A percentile compares a stretch with the other conserved stretches of the same genome.
These are phyloP conservation scores for Ustilago sp. DNA, from an alignment of 1,284 basidiomycete genomes.

Conservation along the genomic window DNA sequence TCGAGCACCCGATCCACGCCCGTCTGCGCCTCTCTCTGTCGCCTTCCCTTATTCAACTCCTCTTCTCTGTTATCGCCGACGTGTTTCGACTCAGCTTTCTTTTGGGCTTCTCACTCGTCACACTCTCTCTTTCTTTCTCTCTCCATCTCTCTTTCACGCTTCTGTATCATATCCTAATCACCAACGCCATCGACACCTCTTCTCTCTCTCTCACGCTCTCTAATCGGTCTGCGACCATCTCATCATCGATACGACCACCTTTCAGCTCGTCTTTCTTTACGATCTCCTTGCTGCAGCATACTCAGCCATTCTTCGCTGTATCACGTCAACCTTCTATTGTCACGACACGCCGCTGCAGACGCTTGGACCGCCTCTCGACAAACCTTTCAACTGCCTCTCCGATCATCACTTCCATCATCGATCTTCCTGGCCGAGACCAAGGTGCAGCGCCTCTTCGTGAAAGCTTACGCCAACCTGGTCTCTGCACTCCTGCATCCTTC, in stretches of 20 bases:
- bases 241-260: background rate
- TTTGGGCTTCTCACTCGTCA: constrained; percentile 1
- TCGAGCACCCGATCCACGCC: background rate
- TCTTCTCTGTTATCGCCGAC: background rate
- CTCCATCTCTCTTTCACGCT: background rate
- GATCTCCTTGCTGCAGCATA: background rate
- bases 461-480: background rate
- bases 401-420: background rate
- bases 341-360: constrained; percentile 3
- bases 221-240: constrained; percentile 1
- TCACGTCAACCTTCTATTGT: background rate
- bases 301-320: background rate
- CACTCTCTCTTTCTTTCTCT: background rate
- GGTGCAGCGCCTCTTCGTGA: background rate
- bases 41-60: background rate
- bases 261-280: background rate
- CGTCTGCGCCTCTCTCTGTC: constrained; percentile 7
- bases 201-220: background rate
- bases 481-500: constrained; percentile 8
- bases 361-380: constrained; percentile 13
- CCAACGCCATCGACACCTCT: background rate
- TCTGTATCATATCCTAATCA: constrained; percentile 11
- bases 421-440: background rate
- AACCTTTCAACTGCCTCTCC: constrained; percentile 4
- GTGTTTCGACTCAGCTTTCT: constrained; percentile 6